phyloP scores from a whole-genome alignment of 192 early-diverging fungal genomes.

The Physocladia obscura region DNA sequence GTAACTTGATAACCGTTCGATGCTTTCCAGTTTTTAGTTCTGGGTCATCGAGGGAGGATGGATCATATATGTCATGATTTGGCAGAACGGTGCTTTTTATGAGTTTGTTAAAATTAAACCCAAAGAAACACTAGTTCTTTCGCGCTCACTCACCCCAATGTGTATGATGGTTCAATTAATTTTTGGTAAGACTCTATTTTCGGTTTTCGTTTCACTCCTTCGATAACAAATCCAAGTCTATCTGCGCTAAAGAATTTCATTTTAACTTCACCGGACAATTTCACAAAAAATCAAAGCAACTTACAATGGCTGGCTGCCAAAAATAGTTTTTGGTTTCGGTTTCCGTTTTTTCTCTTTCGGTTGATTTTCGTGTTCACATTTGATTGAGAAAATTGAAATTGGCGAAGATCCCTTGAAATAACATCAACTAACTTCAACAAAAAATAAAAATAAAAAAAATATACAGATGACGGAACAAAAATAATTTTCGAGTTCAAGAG shows the following conservation, averaged over 20 bases:
- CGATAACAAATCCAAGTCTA: constrained; percentile 29
- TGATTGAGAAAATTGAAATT: constrained; percentile 41
- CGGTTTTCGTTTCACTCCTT: constrained; percentile 30
- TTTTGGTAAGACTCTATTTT: constrained; percentile 32
- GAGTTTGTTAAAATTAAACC: background rate
- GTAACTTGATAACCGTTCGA: constrained; percentile 75
- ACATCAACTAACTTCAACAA: background rate
- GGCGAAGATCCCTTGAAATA: constrained; percentile 23
- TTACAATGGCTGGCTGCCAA: constrained; percentile 38
- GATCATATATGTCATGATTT: constrained; percentile 65
- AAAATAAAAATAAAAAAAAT: too few relatives aligned
- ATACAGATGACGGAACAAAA: background rate
- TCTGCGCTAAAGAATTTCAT: constrained; percentile 11
- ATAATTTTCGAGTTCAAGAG: constrained; percentile 3
- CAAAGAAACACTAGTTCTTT: too few relatives aligned
- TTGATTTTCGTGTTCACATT: constrained; percentile 30
- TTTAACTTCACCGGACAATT: background rate
- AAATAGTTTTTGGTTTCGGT: constrained; percentile 25
- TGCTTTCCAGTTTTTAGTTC: constrained; percentile 77
- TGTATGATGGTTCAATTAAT: constrained; percentile 9
- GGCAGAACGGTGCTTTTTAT: constrained; percentile 28
- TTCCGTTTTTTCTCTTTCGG: constrained; percentile 26
- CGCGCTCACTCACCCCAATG: constrained; percentile 19
- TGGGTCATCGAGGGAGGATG: constrained; percentile 84
- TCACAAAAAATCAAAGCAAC: background rate